A percentile compares a stretch with the other conserved stretches of the same genome.
Evolutionary conservation across 2,329 filamentous ascomycete genomes (phyloP).

Genomic region (Lecanosticta acicola): DNA sequence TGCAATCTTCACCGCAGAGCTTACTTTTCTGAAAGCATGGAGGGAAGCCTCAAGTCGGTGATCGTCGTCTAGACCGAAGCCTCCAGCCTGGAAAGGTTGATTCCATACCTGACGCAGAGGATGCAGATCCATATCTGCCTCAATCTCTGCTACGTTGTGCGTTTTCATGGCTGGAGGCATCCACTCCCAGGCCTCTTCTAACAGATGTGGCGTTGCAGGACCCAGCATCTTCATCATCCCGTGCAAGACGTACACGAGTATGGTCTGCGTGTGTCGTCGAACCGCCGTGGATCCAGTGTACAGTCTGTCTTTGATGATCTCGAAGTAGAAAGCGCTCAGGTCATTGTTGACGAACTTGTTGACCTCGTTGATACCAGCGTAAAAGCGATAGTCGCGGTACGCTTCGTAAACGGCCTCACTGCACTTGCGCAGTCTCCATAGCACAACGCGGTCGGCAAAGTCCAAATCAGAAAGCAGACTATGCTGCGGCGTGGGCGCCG

Average conservation of each 20-base stretch:
- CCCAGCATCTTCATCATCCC: constrained; percentile 72
- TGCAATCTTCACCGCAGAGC: constrained; percentile 62
- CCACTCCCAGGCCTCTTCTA: constrained; percentile 84
- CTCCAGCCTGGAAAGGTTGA: constrained; percentile 13
- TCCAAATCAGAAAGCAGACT: constrained; percentile 12
- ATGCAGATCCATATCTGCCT: constrained; percentile 11
- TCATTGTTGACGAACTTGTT: constrained; percentile 78
- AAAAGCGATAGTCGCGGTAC: constrained; percentile 72
- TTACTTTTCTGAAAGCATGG: constrained; percentile 47
- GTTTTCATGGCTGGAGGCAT: constrained; percentile 47
- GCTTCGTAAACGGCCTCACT: constrained; percentile 59
- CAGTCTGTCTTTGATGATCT: constrained; percentile 82
- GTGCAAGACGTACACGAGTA: constrained; percentile 58
- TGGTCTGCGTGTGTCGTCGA: constrained; percentile 51
- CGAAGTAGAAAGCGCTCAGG: constrained; percentile 89
- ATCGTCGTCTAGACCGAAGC: constrained; percentile 1
- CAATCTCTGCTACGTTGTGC: background rate
- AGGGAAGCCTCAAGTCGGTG: constrained; percentile 45
- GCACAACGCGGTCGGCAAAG: constrained; percentile 62
- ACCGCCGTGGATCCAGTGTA: constrained; percentile 74
- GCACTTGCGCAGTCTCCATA: constrained; percentile 65
- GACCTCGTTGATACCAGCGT: constrained; percentile 65
- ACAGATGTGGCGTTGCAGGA: constrained; percentile 73
- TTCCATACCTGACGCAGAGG: constrained; percentile 27
- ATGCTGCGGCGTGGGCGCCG: constrained; percentile 21